These are phyloP conservation scores for Daldinia loculata DNA, from an alignment of 495 filamentous ascomycete species.

Conservation along the genomic window DNA sequence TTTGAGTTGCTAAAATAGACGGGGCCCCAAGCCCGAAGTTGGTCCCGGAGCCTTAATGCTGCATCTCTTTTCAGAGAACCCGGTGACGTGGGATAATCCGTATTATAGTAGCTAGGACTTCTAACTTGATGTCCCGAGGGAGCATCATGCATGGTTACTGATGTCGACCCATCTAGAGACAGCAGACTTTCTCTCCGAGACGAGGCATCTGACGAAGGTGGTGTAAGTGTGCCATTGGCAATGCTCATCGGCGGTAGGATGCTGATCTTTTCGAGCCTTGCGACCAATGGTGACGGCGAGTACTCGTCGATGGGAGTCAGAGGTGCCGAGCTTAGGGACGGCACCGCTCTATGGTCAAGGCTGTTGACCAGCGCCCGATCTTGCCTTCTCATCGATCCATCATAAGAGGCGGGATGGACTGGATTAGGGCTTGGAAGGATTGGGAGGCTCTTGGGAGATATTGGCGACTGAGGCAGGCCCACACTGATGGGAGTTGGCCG, in stretches of 20 bases:
- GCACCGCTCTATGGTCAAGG: slow-evolving; percentile 46
- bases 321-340: slow-evolving; percentile 26
- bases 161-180: background rate
- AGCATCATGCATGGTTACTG: slow-evolving; percentile 1
- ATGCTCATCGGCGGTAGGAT: slow-evolving; percentile 30
- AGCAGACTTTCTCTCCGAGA: background rate
- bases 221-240: background rate
- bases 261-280: slow-evolving; percentile 44
- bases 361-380: slow-evolving; percentile 53
- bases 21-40: slow-evolving; percentile 47
- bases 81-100: background rate
- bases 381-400: slow-evolving; percentile 50
- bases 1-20: slow-evolving; percentile 47
- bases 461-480: slow-evolving; percentile 43
- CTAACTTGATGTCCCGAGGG: background rate
- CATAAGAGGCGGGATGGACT: slow-evolving; percentile 48
- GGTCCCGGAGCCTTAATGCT: slow-evolving; percentile 27
- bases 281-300: slow-evolving; percentile 43
- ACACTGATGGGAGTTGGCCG: slow-evolving; percentile 40
- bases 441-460: slow-evolving; percentile 45
- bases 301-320: slow-evolving; percentile 36
- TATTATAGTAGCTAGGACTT: slow-evolving; percentile 9
- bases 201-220: slow-evolving; percentile 9
- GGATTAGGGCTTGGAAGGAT: slow-evolving; percentile 53
- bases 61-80: slow-evolving; percentile 5